Evolutionary conservation across 257 asterid genomes (phyloP), one percentile per base, ranked within the genome.

Genomic region (Nicotiana sylvestris): DNA sequence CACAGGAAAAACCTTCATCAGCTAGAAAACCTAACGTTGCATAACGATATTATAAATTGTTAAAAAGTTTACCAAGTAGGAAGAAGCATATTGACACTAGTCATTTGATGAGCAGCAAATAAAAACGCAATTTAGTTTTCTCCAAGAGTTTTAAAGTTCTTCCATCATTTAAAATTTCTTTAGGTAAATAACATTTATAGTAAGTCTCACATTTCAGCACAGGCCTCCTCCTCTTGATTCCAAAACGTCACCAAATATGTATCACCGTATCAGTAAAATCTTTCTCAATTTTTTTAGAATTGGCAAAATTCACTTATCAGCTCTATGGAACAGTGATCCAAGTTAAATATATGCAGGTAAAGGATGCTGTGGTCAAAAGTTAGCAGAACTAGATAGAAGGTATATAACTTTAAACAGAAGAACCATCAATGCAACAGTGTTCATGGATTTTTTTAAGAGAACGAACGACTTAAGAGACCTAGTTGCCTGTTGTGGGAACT

Each of bases 311-410:
- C 80, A 49, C 80, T 6, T 74, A 11, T 51, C 43, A 51, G 64
- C 80, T 76, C 25, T 27, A 76, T 51, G 62, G 80, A 76, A 27
- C 62, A 27, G 15, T 49, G 62, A 74, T 74, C 39, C 80, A 74
- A 49, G 62, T 74, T 6, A 74, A 3, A 25, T 25, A 25, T 53
- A 53, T 3, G 18, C 0, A 17, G 18, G 51, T 53, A 13, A 51
- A 51, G 17, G 15, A 51, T 10, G 57, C 5, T 51, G 58, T 0
- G 58, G 18, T 13, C 58, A 13, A 53, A 53, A 53, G 5, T 0
- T 53, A 15, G 58, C 18, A 53, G 58, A 53, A 53, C 58, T 12
- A 53, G 18, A 13, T 3, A 4, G 12, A 53, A 13, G 58, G 1
- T 53, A 8, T 25, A 49, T 2, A 46, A 49, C 25, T 49, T 13